Conservation (phyloP, 2,329 filamentous ascomycete species). For the Fusarium protoensiforme region DNA sequence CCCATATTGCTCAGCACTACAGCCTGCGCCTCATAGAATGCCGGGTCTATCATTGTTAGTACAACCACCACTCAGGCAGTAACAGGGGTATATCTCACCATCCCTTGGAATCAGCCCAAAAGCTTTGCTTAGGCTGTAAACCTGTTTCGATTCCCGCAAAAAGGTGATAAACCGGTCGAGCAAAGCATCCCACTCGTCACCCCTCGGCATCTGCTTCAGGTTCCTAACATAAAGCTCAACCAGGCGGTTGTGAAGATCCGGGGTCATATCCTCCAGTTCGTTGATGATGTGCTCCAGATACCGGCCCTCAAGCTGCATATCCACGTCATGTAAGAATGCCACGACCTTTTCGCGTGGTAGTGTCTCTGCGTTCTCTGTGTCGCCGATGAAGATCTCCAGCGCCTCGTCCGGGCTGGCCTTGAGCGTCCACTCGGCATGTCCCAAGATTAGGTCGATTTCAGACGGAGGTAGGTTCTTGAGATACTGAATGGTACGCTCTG, state of each 20-base stretch:
- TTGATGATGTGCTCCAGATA: slow-evolving; percentile 93
- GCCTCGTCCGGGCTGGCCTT: slow-evolving; percentile 76
- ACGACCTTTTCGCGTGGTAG: slow-evolving; percentile 82
- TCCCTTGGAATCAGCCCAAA: slow-evolving; percentile 83
- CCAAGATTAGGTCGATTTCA: slow-evolving; percentile 88
- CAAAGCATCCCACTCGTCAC: slow-evolving; percentile 65
- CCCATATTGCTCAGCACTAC: slow-evolving; percentile 95
- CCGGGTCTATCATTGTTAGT: slow-evolving; percentile 68
- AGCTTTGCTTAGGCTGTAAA: slow-evolving; percentile 82
- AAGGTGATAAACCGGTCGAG: slow-evolving; percentile 79
- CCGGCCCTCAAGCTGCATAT: slow-evolving; percentile 76
- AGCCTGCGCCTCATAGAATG: slow-evolving; percentile 90
- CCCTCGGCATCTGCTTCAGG: slow-evolving; percentile 54
- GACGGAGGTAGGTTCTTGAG: slow-evolving; percentile 89
- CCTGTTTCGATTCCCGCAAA: slow-evolving; percentile 76
- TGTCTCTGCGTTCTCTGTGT: slow-evolving; percentile 94
- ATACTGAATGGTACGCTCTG: slow-evolving; percentile 86
- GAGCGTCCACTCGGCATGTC: slow-evolving; percentile 91
- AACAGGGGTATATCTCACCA: slow-evolving; percentile 62
- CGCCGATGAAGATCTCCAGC: slow-evolving; percentile 93
- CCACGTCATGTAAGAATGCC: slow-evolving; percentile 76
- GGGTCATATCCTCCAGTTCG: slow-evolving; percentile 85
- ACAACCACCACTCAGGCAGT: neutral
- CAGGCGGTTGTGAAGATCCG: slow-evolving; percentile 87
- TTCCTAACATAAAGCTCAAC: slow-evolving; percentile 77